Evolutionary conservation across 352 stramenopile species (phyloP), one percentile per base, ranked within the genome.

Genomic region (Phytophthora idaei): DNA sequence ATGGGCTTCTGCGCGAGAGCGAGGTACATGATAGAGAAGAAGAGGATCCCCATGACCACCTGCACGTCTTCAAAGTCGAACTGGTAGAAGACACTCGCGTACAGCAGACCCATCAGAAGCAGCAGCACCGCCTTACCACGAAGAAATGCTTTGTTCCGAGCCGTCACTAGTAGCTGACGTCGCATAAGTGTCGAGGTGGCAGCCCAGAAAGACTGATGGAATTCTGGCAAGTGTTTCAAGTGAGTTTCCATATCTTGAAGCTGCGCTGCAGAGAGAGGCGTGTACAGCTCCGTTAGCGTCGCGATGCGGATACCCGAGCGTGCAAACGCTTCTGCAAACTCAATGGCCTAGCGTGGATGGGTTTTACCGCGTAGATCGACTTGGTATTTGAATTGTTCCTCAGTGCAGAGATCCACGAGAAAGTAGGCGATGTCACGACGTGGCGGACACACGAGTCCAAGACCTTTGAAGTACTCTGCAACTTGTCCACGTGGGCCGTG

Each of bases 21-120:
- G 14, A 90, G 69, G 60, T 87, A 94, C 54, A 96, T 81, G 51
- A 92, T 67, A 15, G 69, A 76, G 49, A 85, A 78, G 67, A 95
- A 96, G 12, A 96, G 71, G 54, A 94, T 80, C 21, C 86, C 85
- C 61, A 92, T 78, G 5, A 92, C 68, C 11, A 78, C 49, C 37
- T 83, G 71, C 1, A 68, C 66, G 12, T 78, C 58, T n/a, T 67
- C 58, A 37, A 70, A 61, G 45, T 77, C 37, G 45, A 76, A 71
- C 39, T 78, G 69, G 57, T 77, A 80, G 54, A 80, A 84, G 10
- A 80, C 60, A 25, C 62, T 73, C 1, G 61, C 58, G 57, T 80
- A 79, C 1, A 82, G 51, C 14, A 82, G 57, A 3, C 67, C 76
- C 70, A 80, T 76, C 14, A 84, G 31, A n/a, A 82, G 14, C 31